Conservation (phyloP, 495 filamentous ascomycete species). For the Evernia prunastri region DNA sequence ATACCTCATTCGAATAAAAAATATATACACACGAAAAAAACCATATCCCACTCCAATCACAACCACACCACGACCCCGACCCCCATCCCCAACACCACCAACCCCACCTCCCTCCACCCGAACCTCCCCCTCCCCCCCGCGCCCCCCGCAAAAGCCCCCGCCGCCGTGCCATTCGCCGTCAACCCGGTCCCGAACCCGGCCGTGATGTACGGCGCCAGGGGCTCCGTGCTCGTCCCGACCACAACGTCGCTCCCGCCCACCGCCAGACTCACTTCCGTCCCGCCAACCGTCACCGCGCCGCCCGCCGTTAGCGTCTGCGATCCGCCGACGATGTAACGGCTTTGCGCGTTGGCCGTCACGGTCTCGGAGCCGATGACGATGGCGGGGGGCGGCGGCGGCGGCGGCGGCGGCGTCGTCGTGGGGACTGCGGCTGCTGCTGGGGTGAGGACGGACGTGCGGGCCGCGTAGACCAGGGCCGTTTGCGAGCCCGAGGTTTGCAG, state of each 20-base stretch:
- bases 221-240: constrained; percentile 16
- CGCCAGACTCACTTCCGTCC: constrained; percentile 21
- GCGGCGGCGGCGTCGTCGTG: too few species aligned
- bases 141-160: background rate
- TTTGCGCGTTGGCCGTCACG: constrained; percentile 12
- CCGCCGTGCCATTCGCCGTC: background rate
- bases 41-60: background rate
- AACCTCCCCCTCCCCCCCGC: background rate
- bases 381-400: background rate
- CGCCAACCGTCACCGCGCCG: constrained; percentile 11
- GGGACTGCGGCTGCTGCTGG: background rate
- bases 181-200: constrained; percentile 9
- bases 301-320: constrained; percentile 24
- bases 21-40: background rate
- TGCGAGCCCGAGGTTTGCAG: background rate
- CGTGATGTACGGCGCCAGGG: constrained; percentile 7
- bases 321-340: constrained; percentile 18
- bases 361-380: constrained; percentile 14
- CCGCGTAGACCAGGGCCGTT: background rate
- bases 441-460: background rate
- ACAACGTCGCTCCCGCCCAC: constrained; percentile 12
- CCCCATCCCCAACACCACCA: background rate
- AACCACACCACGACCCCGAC: background rate
- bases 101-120: background rate
- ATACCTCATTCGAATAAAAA: too few species aligned